phyloP scores from a whole-genome alignment of 2,329 filamentous ascomycete genomes.

The Beauveria caledonica region DNA sequence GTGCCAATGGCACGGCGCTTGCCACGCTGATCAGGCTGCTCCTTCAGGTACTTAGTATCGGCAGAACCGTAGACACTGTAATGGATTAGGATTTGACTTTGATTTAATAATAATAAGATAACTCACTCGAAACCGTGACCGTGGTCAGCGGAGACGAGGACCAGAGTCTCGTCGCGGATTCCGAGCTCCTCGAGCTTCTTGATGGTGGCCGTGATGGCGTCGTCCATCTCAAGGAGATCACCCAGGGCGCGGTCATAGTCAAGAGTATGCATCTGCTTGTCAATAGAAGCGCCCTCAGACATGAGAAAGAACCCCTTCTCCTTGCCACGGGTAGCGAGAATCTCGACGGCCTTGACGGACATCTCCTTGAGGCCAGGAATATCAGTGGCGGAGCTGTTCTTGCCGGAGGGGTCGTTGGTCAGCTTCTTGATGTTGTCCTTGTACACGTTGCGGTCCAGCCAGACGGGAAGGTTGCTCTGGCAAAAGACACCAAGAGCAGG shows the following conservation, averaged over 20 bases:
- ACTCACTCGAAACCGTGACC: constrained; percentile 72
- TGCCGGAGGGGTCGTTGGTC: constrained; percentile 62
- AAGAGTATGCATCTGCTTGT: constrained; percentile 82
- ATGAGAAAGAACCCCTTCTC: constrained; percentile 79
- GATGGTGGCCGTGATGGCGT: constrained; percentile 70
- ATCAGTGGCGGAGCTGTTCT: constrained; percentile 56
- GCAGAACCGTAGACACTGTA: constrained; percentile 64
- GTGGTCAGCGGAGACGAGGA: constrained; percentile 80
- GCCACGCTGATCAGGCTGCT: constrained; percentile 55
- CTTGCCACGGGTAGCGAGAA: constrained; percentile 58
- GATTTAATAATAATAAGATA: not conserved
- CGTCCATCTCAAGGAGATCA: constrained; percentile 77
- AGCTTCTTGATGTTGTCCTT: constrained; percentile 57
- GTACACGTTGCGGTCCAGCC: constrained; percentile 81
- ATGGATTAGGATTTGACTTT: constrained; percentile 7
- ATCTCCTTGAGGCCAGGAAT: constrained; percentile 82
- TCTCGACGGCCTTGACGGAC: constrained; percentile 78
- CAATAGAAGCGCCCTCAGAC: constrained; percentile 76
- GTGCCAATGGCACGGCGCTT: constrained; percentile 69
- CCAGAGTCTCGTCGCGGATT: constrained; percentile 65
- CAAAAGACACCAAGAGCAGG: constrained; percentile 73
- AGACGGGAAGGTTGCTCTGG: constrained; percentile 67
- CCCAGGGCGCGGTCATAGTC: constrained; percentile 82
- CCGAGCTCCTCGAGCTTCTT: constrained; percentile 57
- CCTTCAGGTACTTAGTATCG: constrained; percentile 68